Evolutionary conservation across 345 rosid genomes (phyloP), one percentile per base, ranked within the genome.

Genomic region (Acer yangbiense): DNA sequence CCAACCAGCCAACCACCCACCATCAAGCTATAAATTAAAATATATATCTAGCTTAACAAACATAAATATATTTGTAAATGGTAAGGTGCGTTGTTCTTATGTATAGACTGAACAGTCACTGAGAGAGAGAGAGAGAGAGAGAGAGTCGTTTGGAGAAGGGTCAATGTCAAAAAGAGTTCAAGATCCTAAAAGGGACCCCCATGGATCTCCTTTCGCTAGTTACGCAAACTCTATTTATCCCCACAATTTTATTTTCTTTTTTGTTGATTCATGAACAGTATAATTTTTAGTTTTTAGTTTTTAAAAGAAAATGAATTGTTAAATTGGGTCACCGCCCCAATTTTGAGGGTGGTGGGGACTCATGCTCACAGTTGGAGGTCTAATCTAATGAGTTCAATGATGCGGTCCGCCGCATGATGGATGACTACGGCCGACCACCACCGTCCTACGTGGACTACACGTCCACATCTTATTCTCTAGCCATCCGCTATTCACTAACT

Each of bases 391-490:
- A 80, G 73, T 83, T 77, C 81, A 86, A 91, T 91, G 87, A 92
- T 87, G 86, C 80, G 82, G 84, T 85, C 92, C 91, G 93, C 94
- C 93, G 90, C 89, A 85, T 85, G 92, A 91, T 88, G 86, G 84
- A 86, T 68, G 88, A 78, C 87, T 82, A 68, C 87, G 86, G 88
- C 97, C 97, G 90, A 85, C 98, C 92, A 86, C 89, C 89, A 90
- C 93, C 96, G 89, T 89, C 94, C 93, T 90, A 87, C 89, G 90
- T 88, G 93, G 92, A 89, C 83, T 82, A 7, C 29, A 41, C 18
- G 41, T 74, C 82, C 73, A 57, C 65, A 9, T 69, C 77, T 35
- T 35, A 35, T 35, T 35, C 39, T 68, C 78, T 73, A 78, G 72
- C 71, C 78, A 43, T 81, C 16, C 67, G 7, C 64, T 7, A 32